phyloP scores from a whole-genome alignment of 2,329 filamentous ascomycete species.

The Monascus ruber region DNA sequence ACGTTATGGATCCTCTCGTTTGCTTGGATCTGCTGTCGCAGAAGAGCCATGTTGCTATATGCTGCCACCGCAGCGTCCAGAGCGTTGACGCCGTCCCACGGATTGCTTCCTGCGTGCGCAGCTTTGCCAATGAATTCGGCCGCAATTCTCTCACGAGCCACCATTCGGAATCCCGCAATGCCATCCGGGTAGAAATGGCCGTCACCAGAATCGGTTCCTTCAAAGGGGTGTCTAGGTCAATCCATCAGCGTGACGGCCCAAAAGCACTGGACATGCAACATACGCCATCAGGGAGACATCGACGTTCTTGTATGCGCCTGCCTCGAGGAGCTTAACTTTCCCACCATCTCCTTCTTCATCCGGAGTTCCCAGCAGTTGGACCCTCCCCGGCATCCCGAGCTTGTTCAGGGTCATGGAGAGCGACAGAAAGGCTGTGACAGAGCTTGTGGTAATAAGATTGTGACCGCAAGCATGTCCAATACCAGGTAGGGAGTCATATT shows the following conservation, averaged over 20 bases:
- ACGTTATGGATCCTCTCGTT: conserved; percentile 44
- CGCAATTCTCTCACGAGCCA: conserved; percentile 23
- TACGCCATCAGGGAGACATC: conserved; percentile 37
- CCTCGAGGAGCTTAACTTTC: conserved; percentile 32
- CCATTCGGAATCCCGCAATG: conserved; percentile 18
- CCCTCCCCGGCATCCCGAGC: conserved; percentile 26
- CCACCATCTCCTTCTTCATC: conserved; percentile 30
- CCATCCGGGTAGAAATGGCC: conserved; percentile 11
- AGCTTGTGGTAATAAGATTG: conserved; percentile 27
- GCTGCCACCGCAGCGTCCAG: conserved; percentile 45
- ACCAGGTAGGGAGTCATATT: conserved; percentile 33
- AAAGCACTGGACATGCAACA: conserved; percentile 1
- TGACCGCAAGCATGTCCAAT: conserved; percentile 33
- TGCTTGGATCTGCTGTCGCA: conserved; percentile 47
- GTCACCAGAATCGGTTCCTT: conserved; percentile 12
- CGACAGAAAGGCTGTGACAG: conserved; percentile 32
- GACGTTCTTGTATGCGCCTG: conserved; percentile 30
- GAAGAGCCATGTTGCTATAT: conserved; percentile 36
- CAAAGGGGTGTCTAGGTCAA: conserved; percentile 4
- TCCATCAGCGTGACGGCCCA: too few species aligned
- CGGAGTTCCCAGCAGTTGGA: conserved; percentile 28
- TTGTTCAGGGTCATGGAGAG: conserved; percentile 35
- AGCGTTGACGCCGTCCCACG: conserved; percentile 50
- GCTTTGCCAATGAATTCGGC: conserved; percentile 39
- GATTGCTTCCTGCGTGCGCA: conserved; percentile 47